Percentiles rank a stretch among this genome's conserved stretches.
Evolutionary conservation across 2,329 filamentous ascomycete genomes (phyloP).

Genomic region (Calonectria ilicicola): DNA sequence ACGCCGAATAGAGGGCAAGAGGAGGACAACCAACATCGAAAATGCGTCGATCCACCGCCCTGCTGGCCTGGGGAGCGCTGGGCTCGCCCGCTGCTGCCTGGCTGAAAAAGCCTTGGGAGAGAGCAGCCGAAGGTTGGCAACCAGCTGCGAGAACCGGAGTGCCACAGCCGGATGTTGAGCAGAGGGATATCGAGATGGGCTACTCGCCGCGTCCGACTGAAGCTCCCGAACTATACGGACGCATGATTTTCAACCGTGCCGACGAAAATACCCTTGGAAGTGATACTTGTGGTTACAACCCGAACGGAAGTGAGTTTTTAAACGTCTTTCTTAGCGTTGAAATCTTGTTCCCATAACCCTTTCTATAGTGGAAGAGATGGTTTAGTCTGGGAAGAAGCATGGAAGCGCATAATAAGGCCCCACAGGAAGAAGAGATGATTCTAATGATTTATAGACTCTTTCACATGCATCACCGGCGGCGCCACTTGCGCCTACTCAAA

Average conservation of each 20-base stretch:
- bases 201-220: conserved; percentile 48
- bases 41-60: conserved; percentile 34
- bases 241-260: conserved; percentile 45
- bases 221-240: conserved; percentile 43
- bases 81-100: conserved; percentile 38
- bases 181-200: conserved; percentile 44
- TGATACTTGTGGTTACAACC: conserved; percentile 48
- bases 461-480: conserved; percentile 43
- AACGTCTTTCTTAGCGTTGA: neutral
- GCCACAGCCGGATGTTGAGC: conserved; percentile 21
- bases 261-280: conserved; percentile 44
- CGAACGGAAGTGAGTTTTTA: conserved; percentile 44
- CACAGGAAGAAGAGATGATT: neutral
- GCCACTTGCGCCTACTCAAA: conserved; percentile 42
- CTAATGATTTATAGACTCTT: conserved; percentile 35
- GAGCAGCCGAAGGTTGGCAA: conserved; percentile 42
- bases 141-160: conserved; percentile 43
- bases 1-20: neutral
- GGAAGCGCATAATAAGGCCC: neutral
- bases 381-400: too few relatives aligned
- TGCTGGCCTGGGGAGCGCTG: conserved; percentile 42
- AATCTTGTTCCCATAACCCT: neutral
- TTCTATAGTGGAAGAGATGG: too few relatives aligned
- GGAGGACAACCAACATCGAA: neutral
- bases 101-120: conserved; percentile 34